A percentile compares a stretch with the other conserved stretches of the same genome.
These are phyloP conservation scores for Ustilago cynodontis DNA, from an alignment of 1,284 basidiomycete species.

Conservation along the genomic window DNA sequence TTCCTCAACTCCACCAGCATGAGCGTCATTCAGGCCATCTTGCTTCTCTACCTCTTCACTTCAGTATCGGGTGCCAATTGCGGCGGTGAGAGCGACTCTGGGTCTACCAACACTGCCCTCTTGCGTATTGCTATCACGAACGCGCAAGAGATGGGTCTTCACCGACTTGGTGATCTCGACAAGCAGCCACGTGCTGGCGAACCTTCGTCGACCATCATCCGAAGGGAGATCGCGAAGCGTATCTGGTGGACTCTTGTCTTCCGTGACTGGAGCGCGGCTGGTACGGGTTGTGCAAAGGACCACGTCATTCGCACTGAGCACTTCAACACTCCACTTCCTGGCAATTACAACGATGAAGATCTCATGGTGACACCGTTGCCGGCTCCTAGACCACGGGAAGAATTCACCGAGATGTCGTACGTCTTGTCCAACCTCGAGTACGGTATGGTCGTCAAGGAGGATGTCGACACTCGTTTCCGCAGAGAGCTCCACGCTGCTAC, in stretches of 20 bases:
- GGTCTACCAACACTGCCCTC: slow-evolving; percentile 38
- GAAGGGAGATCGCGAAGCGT: slow-evolving; percentile 63
- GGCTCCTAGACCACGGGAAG: slow-evolving; percentile 47
- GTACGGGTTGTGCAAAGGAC: slow-evolving; percentile 40
- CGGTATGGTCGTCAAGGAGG: slow-evolving; percentile 53
- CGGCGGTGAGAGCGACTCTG: slow-evolving; percentile 39
- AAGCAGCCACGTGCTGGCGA: slow-evolving; percentile 55
- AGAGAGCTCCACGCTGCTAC: slow-evolving; percentile 47
- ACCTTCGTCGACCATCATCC: slow-evolving; percentile 48
- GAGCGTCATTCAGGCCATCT: slow-evolving; percentile 62
- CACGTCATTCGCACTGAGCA: slow-evolving; percentile 58
- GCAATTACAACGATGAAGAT: slow-evolving; percentile 67
- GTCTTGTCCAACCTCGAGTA: slow-evolving; percentile 56
- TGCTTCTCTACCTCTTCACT: slow-evolving; percentile 50
- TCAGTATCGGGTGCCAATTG: slow-evolving; percentile 33
- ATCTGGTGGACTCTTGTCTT: slow-evolving; percentile 66
- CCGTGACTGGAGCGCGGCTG: slow-evolving; percentile 58
- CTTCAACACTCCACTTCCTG: slow-evolving; percentile 67
- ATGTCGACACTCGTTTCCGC: slow-evolving; percentile 53
- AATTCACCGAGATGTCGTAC: slow-evolving; percentile 65
- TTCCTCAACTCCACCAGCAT: slow-evolving; percentile 57
- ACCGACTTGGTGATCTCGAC: slow-evolving; percentile 62
- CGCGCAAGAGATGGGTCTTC: slow-evolving; percentile 64
- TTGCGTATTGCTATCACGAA: slow-evolving; percentile 64
- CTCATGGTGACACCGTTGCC: slow-evolving; percentile 54